A percentile compares a stretch with the other conserved stretches of the same genome.
Evolutionary conservation across 2,329 filamentous ascomycete genomes (phyloP).

Genomic region (Aureobasidium melanogenum): DNA sequence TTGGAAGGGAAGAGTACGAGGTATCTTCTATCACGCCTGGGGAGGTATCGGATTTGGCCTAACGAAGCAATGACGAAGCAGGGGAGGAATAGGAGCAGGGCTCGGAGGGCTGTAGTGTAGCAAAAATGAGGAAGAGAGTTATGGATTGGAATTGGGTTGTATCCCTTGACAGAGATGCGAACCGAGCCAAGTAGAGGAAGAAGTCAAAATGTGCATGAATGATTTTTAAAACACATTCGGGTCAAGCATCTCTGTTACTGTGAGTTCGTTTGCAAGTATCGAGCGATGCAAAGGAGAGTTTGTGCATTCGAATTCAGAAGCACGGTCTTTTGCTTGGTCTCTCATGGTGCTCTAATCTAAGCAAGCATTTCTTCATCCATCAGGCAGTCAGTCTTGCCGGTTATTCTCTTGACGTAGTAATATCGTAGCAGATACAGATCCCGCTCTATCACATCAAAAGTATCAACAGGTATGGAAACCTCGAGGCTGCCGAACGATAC

Average conservation of each 20-base stretch:
- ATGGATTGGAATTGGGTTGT: background rate
- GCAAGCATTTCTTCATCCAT: background rate
- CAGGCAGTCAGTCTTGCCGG: too few relatives aligned
- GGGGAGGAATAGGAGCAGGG: background rate
- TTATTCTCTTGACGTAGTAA: background rate
- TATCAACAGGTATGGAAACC: too few relatives aligned
- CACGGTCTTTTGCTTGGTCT: background rate
- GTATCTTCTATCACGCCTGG: background rate
- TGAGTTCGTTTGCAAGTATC: too few relatives aligned
- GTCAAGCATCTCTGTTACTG: background rate
- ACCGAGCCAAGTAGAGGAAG: background rate
- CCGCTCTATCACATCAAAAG: too few relatives aligned
- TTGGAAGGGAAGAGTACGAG: background rate
- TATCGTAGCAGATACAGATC: too few relatives aligned
- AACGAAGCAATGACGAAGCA: background rate
- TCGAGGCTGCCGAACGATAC: background rate
- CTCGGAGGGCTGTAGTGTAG: background rate
- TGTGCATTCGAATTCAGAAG: background rate
- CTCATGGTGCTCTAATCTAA: background rate
- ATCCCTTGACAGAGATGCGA: background rate
- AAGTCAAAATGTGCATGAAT: background rate
- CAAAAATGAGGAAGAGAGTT: background rate
- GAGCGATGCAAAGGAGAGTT: background rate
- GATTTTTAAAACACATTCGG: background rate
- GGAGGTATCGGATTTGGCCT: background rate